A percentile compares a stretch with the other conserved stretches of the same genome.
phyloP scores from a whole-genome alignment of 352 stramenopile genomes.

The Elongisporangium undulatum region DNA sequence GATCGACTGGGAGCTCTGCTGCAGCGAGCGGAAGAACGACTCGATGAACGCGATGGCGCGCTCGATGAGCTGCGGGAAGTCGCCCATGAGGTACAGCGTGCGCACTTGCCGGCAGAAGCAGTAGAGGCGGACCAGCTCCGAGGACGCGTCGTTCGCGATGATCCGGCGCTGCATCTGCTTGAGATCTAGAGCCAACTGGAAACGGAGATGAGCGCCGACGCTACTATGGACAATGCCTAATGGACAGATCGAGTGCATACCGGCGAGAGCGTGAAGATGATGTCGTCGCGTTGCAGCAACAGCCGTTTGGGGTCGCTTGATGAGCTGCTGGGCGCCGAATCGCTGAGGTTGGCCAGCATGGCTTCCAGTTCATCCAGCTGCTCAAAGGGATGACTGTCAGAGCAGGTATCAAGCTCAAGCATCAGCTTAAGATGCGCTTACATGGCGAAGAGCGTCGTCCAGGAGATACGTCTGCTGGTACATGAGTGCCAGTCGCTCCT shows the following conservation, averaged over 20 bases:
- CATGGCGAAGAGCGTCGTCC: conserved; percentile 77
- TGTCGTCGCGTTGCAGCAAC: conserved; percentile 18
- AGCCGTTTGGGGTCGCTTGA: conserved; percentile 14
- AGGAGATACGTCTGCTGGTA: conserved; percentile 83
- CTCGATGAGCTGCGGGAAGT: conserved; percentile 53
- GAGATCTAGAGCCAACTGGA: conserved; percentile 63
- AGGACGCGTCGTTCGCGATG: conserved; percentile 42
- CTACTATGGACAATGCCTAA: not conserved
- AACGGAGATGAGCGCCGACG: not conserved
- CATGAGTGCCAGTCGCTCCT: conserved; percentile 75
- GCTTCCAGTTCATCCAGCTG: conserved; percentile 80
- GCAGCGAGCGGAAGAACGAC: conserved; percentile 36
- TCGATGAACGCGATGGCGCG: conserved; percentile 54
- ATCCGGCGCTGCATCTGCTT: conserved; percentile 42
- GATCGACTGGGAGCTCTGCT: conserved; percentile 13
- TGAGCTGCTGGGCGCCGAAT: conserved; percentile 17
- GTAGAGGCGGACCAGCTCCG: conserved; percentile 55
- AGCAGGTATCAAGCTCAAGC: not conserved
- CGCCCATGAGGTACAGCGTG: conserved; percentile 69
- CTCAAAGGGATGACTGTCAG: not conserved
- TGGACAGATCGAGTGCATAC: conserved; percentile 20
- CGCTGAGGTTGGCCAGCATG: conserved; percentile 51
- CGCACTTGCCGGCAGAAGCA: conserved; percentile 78
- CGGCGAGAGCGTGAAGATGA: conserved; percentile 64
- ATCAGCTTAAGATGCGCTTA: conserved; percentile 19